Base-by-base conservation (phyloP, 2,329 filamentous ascomycete species). In the Fusarium solani-melongenae region DNA sequence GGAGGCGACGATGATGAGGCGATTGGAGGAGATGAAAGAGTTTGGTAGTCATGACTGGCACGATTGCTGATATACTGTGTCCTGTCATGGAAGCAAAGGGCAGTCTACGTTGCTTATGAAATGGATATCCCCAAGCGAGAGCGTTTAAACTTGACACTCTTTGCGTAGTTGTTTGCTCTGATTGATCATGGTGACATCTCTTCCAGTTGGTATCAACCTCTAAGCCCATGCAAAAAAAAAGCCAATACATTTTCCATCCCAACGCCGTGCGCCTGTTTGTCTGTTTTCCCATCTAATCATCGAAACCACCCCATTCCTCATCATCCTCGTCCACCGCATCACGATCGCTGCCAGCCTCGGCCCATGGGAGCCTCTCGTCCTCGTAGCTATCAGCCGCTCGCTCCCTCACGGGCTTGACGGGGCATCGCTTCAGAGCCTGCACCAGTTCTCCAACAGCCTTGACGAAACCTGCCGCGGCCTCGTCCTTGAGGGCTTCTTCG, bases 331-430 rank as follows among this genome's bases (percentile, higher is more conserved):
- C 29, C 29, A 31, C 10, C 29, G 29, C 29, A 10, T 31, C 83
- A 27, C 82, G 83, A 38, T 75, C 77, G 15, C 76, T 81, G 22
- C 76, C 75, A 41, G 39, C 76, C 64, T 73, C 79, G 55, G 82
- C 94, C 81, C 90, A 89, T 58, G 89, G 88, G 80, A 98, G 82
- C 73, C 94, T 88, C 76, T 92, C 92, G 81, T 98, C 96, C 2
- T 86, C 87, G 68, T 97, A 82, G 27, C 90, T 89, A 76, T 96
- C 94, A 69, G 86, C 87, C 1, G 92, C 92, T 78, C 93, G 90
- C 71, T 85, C 86, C 78, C 94, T 89, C 61, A 97, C 91, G 27
- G 90, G 88, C 83, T 95, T 96, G 64, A 91, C 91, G 46, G 89
- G 88, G 44, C 89, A 91, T 65, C 86, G 83, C 75, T 85, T 85